Base-by-base conservation (phyloP, 805 yeast genomes). In the Candida glaebosa region DNA sequence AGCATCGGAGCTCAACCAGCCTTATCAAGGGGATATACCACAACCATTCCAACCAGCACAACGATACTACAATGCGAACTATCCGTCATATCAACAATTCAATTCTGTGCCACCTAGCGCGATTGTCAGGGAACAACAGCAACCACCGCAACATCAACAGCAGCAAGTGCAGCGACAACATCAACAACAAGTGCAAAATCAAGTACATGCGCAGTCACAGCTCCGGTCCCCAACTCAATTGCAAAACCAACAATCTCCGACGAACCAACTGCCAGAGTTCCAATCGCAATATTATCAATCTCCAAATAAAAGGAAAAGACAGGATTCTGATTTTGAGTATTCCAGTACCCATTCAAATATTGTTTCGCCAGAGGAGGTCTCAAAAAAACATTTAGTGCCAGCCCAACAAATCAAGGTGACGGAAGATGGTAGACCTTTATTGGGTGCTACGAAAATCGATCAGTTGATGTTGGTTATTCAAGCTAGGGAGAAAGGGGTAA, bases 391-490 rank as follows among this genome's bases (percentile, higher is more conserved):
- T 31, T 31, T 70, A 31, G 69, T 75, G 15, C 67, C 79, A 5
- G 75, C 73, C 0, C 76, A 71, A 43, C 76, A 73, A 38, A 61
- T 70, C 35, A 63, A 67, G 16, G 69, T 67, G 35, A 32, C 76
- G 2, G 85, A 81, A 34, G 86, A 81, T 50, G 82, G 84, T 1
- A 65, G 86, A 39, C 87, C 89, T 3, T 64, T 83, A 17, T 60
- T 87, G 4, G 96, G 96, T 2, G 88, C 90, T 3, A 90, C 96
- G 0, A 86, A 86, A 56, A 87, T 90, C 19, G 98, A 90, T 63
- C 95, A 84, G 53, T 67, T 90, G 54, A 88, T 90, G 96, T 70
- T 90, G 37, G 86, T 88, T 30, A 84, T 90, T 40, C 96, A 90
- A 60, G 95, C 96, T 0, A 74, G 95, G 39, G 85, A 84, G 45